Percentiles rank a stretch among this genome's conserved stretches.
These are phyloP conservation scores for Penicillium capsulatum DNA, from an alignment of 2,329 filamentous ascomycete genomes.

Conservation along the genomic window DNA sequence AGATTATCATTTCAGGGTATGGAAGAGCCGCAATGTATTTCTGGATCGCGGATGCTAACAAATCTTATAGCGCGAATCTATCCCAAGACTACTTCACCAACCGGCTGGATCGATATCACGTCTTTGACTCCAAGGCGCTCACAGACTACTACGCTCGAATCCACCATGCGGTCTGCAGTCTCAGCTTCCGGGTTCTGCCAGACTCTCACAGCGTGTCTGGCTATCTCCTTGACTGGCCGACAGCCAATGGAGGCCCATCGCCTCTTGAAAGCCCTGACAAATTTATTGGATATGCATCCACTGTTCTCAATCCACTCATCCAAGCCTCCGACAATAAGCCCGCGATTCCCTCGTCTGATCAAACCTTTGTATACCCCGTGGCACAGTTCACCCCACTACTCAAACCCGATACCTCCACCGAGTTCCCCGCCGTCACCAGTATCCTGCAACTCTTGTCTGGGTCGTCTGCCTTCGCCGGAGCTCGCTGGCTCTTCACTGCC, in stretches of 20 bases:
- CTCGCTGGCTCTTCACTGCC: slow-evolving; percentile 92
- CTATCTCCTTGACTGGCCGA: slow-evolving; percentile 67
- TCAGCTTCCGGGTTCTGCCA: slow-evolving; percentile 77
- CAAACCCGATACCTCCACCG: slow-evolving; percentile 74
- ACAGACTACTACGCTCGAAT: slow-evolving; percentile 78
- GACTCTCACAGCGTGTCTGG: slow-evolving; percentile 40
- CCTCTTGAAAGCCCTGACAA: slow-evolving; percentile 65
- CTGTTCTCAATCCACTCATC: slow-evolving; percentile 63
- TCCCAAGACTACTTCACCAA: slow-evolving; percentile 95
- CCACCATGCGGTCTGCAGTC: slow-evolving; percentile 68
- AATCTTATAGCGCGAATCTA: slow-evolving; percentile 66
- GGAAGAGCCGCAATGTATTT: slow-evolving; percentile 10
- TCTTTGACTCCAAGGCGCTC: slow-evolving; percentile 75
- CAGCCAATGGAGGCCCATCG: slow-evolving; percentile 66
- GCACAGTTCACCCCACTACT: slow-evolving; percentile 84
- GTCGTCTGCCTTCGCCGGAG: slow-evolving; percentile 58
- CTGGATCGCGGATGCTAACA: slow-evolving; percentile 8
- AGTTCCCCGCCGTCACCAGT: slow-evolving; percentile 73
- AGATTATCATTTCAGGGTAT: slow-evolving; percentile 88
- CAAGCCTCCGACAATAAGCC: slow-evolving; percentile 43
- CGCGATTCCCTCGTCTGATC: slow-evolving; percentile 41
- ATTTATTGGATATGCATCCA: slow-evolving; percentile 67
- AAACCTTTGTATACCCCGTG: slow-evolving; percentile 78
- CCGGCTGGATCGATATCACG: slow-evolving; percentile 87
- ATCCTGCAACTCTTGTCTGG: slow-evolving; percentile 66